Evolutionary conservation across 164 flowering plant genomes (phyloP), one percentile per base, ranked within the genome.

Genomic region (Magnolia sinica): DNA sequence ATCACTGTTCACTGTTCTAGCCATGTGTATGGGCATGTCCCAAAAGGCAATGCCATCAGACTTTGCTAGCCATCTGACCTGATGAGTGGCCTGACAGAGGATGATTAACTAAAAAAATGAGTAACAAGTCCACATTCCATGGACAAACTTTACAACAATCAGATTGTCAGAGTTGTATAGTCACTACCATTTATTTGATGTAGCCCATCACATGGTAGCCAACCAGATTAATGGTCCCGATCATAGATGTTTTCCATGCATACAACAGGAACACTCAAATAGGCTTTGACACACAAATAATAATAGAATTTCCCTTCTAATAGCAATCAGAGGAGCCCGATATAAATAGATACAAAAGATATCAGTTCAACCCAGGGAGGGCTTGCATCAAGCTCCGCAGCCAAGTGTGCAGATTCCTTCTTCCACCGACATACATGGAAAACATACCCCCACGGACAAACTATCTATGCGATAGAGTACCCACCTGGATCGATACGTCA

Each of bases 401-500:
- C 64, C 64, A 59, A 59, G 18, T 19, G 13, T 4, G 3, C 64
- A 13, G 64, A 59, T 59, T 59, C 64, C 64, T 8, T 59, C 64
- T 59, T 59, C 64, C 13, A 59, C 64, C 64, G 4, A 13, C 1
- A 59, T 13, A 13, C n/a, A 59, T 8, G 64, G 64, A 13, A 59
- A 59, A 59, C 1, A 8, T 59, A 59, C 64, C 64, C 45, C 64
- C 64, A 59, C 7, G 7, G 45, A 37, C 45, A 37, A 37, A 37
- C 45, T 37, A 37, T 37, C 45, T 37, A 37, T 37, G 59, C 10
- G 49, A 50, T 50, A 13, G 49, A 45, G 50, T 2, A 50, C 52
- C 49, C 20, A 75, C 77, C 71, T 75, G 77, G 66, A 75, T 68
- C 0, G 51, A 75, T 27, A 75, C 77, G 31, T 75, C 77, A 68